Evolutionary conservation across 202 grass and related monocot genomes (phyloP).

Genomic region (Brachypodium distachyon): DNA sequence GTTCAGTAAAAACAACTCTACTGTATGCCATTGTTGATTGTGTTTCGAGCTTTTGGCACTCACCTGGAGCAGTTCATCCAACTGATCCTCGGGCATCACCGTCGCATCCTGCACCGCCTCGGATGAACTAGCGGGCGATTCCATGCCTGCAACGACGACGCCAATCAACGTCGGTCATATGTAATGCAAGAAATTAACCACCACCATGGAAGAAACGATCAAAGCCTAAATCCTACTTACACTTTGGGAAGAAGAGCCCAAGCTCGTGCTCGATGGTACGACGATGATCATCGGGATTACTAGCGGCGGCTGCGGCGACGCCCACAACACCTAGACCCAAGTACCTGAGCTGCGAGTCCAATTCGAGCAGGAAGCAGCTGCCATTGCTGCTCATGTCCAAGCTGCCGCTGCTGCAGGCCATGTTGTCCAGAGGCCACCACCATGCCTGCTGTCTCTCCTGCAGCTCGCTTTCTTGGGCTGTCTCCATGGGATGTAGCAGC

Average conservation of each 20-base stretch:
- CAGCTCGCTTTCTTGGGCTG: conserved; percentile 18
- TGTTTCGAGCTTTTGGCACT: background rate
- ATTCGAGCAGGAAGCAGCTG: conserved; percentile 20
- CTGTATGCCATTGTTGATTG: background rate
- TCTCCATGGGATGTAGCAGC: conserved; percentile 29
- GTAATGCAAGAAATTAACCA: background rate
- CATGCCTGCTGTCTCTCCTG: conserved; percentile 34
- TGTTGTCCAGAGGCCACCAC: conserved; percentile 36
- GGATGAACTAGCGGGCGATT: background rate
- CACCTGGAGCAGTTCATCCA: conserved; percentile 37
- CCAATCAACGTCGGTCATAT: background rate
- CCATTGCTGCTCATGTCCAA: background rate
- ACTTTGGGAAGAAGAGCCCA: conserved; percentile 29
- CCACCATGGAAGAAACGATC: background rate
- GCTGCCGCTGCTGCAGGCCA: conserved; percentile 18
- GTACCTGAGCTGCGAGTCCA: conserved; percentile 39
- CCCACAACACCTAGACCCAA: conserved; percentile 12
- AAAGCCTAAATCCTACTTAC: conserved; percentile 25
- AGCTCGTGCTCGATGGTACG: background rate
- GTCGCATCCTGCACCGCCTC: background rate
- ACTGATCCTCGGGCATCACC: conserved; percentile 8
- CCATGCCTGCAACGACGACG: conserved; percentile 21
- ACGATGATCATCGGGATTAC: background rate
- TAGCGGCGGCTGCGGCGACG: background rate
- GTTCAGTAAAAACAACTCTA: background rate